phyloP scores from a whole-genome alignment of 495 filamentous ascomycete genomes.

The Talaromyces proteolyticus region DNA sequence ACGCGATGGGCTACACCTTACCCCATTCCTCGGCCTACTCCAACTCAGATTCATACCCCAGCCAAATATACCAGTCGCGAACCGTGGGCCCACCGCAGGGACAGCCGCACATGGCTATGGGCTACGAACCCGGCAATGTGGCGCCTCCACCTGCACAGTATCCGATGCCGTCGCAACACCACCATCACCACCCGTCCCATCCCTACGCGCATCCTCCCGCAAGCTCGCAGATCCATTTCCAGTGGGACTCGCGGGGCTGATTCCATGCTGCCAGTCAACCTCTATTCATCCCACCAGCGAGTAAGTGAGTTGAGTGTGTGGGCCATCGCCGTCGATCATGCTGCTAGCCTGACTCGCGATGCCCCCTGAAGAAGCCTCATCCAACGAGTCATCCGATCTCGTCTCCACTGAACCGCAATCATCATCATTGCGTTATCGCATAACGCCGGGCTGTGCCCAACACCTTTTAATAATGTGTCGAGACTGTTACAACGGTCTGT shows the following conservation, averaged over 20 bases:
- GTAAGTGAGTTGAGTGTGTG: background rate
- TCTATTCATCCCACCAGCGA: too few species aligned
- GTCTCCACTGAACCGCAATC: too few species aligned
- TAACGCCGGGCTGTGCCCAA: too few species aligned
- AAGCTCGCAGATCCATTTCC: constrained; percentile 2
- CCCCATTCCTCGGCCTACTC: background rate
- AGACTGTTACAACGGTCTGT: too few species aligned
- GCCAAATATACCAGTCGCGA: background rate
- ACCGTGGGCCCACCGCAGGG: background rate
- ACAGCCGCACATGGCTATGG: constrained; percentile 4
- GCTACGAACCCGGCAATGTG: background rate
- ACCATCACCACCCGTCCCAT: background rate
- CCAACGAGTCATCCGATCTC: too few species aligned
- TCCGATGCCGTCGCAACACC: background rate
- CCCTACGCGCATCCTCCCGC: background rate
- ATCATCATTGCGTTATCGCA: too few species aligned
- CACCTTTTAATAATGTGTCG: too few species aligned
- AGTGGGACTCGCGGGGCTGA: constrained; percentile 5
- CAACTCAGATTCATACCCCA: background rate
- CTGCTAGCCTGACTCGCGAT: too few species aligned
- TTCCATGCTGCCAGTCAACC: too few species aligned
- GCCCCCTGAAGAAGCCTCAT: too few species aligned
- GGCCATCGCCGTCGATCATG: too few species aligned
- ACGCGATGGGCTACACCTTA: background rate
- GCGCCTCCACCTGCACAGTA: background rate